Conservation (phyloP, 2,329 filamentous ascomycete genomes). For the Paecilomyces niveus region DNA sequence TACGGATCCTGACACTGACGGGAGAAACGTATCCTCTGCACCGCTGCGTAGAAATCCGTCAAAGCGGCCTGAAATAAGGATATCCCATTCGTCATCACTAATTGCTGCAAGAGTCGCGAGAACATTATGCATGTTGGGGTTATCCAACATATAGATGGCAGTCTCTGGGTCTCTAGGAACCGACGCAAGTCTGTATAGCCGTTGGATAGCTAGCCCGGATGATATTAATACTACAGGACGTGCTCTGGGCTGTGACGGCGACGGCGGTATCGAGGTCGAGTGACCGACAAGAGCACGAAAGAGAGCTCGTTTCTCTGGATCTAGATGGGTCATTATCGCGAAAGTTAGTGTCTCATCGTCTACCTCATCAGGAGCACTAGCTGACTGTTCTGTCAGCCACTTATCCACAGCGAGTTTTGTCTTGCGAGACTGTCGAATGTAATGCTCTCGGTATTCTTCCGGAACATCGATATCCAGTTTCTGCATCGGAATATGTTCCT, state of each 20-base stretch:
- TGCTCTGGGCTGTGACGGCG: conserved; percentile 48
- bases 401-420: conserved; percentile 84
- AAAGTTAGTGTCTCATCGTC: conserved; percentile 93
- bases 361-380: conserved; percentile 75
- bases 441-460: conserved; percentile 87
- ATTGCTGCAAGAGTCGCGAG: conserved; percentile 83
- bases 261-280: conserved; percentile 33
- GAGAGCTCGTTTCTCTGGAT: conserved; percentile 64
- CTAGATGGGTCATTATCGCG: conserved; percentile 83
- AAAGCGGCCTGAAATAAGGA: conserved; percentile 85
- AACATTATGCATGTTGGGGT: conserved; percentile 74
- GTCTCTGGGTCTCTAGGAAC: conserved; percentile 78
- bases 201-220: conserved; percentile 70
- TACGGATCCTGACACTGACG: conserved; percentile 14
- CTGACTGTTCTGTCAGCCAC: conserved; percentile 73
- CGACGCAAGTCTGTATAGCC: conserved; percentile 68
- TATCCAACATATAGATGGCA: conserved; percentile 77
- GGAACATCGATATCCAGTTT: conserved; percentile 92
- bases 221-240: conserved; percentile 69
- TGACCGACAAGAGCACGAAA: conserved; percentile 73
- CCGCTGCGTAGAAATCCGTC: conserved; percentile 95
- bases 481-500: conserved; percentile 54
- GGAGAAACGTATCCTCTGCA: conserved; percentile 53
- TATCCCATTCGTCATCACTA: conserved; percentile 91
- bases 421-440: conserved; percentile 84